These are phyloP conservation scores for Aspergillus sp. DNA, from an alignment of 2,329 filamentous ascomycete species.

Conservation along the genomic window DNA sequence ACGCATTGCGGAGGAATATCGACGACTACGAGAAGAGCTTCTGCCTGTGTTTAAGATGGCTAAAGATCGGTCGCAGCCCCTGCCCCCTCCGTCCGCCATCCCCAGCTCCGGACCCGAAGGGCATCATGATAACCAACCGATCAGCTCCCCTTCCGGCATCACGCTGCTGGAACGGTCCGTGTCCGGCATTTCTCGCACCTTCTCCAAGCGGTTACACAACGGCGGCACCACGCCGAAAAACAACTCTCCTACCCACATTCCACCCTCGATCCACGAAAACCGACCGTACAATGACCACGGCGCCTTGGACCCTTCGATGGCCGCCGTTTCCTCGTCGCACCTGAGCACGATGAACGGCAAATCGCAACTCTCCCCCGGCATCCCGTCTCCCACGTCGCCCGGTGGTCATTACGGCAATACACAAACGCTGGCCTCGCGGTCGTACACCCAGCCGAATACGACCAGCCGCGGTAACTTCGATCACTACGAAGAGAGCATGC, in stretches of 20 bases:
- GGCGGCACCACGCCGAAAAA: constrained; percentile 73
- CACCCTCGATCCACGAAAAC: constrained; percentile 64
- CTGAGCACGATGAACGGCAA: constrained; percentile 67
- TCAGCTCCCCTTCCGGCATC: constrained; percentile 32
- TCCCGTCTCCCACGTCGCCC: constrained; percentile 48
- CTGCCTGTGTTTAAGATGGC: constrained; percentile 84
- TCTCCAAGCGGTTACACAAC: constrained; percentile 70
- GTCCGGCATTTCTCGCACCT: constrained; percentile 65
- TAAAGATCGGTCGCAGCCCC: constrained; percentile 87
- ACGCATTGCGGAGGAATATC: constrained; percentile 82
- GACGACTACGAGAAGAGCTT: constrained; percentile 84
- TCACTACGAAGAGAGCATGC: constrained; percentile 37
- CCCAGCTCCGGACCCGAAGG: constrained; percentile 21
- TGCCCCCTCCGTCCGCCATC: constrained; percentile 59
- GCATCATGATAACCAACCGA: constrained; percentile 39
- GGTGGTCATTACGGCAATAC: constrained; percentile 36
- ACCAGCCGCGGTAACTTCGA: constrained; percentile 36
- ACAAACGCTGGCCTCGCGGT: constrained; percentile 45
- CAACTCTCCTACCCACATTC: constrained; percentile 70
- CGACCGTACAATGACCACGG: constrained; percentile 52
- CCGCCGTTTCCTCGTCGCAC: constrained; percentile 70
- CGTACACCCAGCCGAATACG: constrained; percentile 40
- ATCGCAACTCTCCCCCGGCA: constrained; percentile 52
- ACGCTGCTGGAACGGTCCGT: constrained; percentile 43
- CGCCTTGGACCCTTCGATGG: constrained; percentile 67